A percentile compares a stretch with the other conserved stretches of the same genome.
Evolutionary conservation across 2,329 filamentous ascomycete species (phyloP).

Genomic region (Clonostachys chloroleuca): DNA sequence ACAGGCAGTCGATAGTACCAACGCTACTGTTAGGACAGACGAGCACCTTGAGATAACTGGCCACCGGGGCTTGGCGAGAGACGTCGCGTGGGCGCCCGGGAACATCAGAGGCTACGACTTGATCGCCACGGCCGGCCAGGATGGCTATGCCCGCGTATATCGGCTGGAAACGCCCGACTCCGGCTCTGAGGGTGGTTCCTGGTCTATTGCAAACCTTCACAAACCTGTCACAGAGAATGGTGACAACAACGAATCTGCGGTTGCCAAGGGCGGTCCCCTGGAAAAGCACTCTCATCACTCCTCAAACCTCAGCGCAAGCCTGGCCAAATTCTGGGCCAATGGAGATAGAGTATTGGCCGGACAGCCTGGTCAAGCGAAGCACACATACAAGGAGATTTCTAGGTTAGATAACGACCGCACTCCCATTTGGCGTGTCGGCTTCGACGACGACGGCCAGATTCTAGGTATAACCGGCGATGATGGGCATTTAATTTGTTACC

Average conservation of each 20-base stretch:
- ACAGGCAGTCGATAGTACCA: too few relatives aligned
- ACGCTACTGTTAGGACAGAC: too few relatives aligned
- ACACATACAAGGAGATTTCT: constrained; percentile 59
- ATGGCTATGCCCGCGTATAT: constrained; percentile 87
- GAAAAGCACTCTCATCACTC: constrained; percentile 26
- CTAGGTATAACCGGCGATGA: constrained; percentile 75
- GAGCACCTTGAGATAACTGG: constrained; percentile 69
- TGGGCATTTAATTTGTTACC: constrained; percentile 59
- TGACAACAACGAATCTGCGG: constrained; percentile 5
- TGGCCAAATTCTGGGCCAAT: constrained; percentile 40
- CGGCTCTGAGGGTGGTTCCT: constrained; percentile 41
- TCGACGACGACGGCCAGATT: constrained; percentile 66
- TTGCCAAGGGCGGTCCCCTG: constrained; percentile 5
- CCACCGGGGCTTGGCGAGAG: constrained; percentile 74
- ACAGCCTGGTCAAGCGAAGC: constrained; percentile 61
- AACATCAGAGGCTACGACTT: constrained; percentile 88
- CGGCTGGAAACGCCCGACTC: constrained; percentile 61
- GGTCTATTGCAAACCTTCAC: constrained; percentile 40
- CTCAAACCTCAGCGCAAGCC: constrained; percentile 46
- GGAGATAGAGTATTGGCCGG: constrained; percentile 49
- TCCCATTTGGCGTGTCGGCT: constrained; percentile 72
- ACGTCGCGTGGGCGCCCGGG: constrained; percentile 89
- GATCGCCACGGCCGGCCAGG: constrained; percentile 87
- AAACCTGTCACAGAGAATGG: constrained; percentile 21
- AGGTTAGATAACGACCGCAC: constrained; percentile 63